Evolutionary conservation across 257 asterid species (phyloP), one percentile per base, ranked within the genome.

Genomic region (Coffea eugenioides): DNA sequence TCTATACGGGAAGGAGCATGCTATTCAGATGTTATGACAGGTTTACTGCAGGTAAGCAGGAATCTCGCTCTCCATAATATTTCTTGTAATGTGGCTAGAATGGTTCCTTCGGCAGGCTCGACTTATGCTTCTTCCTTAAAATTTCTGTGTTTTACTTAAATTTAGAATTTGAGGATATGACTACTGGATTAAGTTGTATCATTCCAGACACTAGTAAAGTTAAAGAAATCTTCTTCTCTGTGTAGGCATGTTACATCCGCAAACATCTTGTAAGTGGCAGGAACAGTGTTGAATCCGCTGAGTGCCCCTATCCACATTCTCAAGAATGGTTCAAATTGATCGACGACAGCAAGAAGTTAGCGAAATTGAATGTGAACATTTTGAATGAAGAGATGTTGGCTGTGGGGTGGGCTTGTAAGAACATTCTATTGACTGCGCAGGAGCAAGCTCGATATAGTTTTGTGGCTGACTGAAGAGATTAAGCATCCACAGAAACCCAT

Each of bases 361-460:
- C 97, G 0, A 48, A 72, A 81, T 57, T 13, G 41, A 86, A 88
- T 77, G 49, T 87, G 41, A 71, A 57, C 41, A 20, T 64, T 61
- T 71, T 95, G 75, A 80, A 74, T 64, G 92, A 90, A 43, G 86
- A 88, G 80, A 89, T 95, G 97, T 82, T 83, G 43, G 81, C 74
- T 43, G 36, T 80, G 39, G 98, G 99, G 18, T 93, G 98, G 99
- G 86, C 84, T 73, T 92, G 91, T 79, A 88, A 80, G 75, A 90
- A 90, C 83, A 81, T 95, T 75, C 99, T 95, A 11, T 79, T 92
- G 83, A 95, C 92, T 89, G 80, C 87, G 10, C 80, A 72, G n/a
- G 99, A 95, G 88, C 95, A 90, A 75, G 89, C 86, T 66, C 83
- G 94, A 75, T 95, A 90, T 74, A 88, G 86, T 87, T 90, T 90